Conservation (phyloP, 106 monocot species). For the Alisma plantagoaquatica region DNA sequence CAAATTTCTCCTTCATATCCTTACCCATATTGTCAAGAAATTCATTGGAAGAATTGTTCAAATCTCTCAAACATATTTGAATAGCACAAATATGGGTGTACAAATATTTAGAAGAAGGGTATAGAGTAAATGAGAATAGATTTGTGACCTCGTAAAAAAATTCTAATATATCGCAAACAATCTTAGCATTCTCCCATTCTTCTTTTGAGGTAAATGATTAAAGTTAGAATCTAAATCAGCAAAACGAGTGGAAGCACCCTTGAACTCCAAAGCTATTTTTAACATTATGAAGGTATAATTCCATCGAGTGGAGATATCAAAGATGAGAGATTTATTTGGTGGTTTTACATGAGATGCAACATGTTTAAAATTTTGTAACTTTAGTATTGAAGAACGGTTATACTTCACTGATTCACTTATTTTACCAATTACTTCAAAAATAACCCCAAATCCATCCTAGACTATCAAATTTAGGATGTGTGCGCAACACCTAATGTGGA, state of each 20-base stretch:
- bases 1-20: no score
- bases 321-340: constrained; percentile 1
- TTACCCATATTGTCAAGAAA: no score
- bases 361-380: constrained; percentile 11
- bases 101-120: no score
- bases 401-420: constrained; percentile 1
- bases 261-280: constrained; percentile 6
- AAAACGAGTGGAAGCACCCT: constrained; percentile 3
- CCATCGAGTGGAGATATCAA: constrained; percentile 11
- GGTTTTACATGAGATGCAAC: constrained; percentile 11
- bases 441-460: constrained; percentile 3
- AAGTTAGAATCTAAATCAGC: not conserved
- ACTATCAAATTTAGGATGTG: constrained; percentile 13
- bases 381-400: not conserved
- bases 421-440: constrained; percentile 6
- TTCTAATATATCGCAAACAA: no score
- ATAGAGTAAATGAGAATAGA: no score
- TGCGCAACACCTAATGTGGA: constrained; percentile 11
- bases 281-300: constrained; percentile 20
- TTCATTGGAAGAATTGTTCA: no score
- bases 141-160: no score
- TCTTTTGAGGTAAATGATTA: not conserved
- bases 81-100: no score
- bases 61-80: no score
- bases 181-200: not conserved